Conservation (phyloP, 1,284 basidiomycete species). For the Trametes sp. region DNA sequence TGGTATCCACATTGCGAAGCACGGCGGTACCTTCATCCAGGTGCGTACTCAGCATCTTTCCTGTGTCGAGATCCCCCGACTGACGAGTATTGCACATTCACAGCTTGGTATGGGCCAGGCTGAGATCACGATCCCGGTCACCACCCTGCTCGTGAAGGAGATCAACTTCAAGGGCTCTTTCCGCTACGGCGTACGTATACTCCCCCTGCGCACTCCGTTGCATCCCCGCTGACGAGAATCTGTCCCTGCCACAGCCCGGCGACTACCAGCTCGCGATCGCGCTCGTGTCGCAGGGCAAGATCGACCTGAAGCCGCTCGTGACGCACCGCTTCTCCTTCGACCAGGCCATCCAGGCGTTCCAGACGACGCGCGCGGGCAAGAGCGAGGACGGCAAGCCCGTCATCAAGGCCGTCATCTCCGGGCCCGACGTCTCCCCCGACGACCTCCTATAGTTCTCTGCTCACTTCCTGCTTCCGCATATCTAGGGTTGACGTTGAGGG, state of each 20-base stretch:
- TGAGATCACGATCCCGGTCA: constrained; percentile 69
- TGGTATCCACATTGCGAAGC: constrained; percentile 76
- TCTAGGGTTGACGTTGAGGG: constrained; percentile 5
- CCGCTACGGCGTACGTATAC: constrained; percentile 76
- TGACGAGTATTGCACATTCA: background rate
- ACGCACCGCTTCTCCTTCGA: constrained; percentile 88
- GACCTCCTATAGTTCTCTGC: constrained; percentile 27
- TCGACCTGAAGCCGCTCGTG: constrained; percentile 89
- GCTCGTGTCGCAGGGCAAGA: constrained; percentile 79
- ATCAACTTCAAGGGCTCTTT: constrained; percentile 86
- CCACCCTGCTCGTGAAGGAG: constrained; percentile 75
- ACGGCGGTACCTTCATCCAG: constrained; percentile 79
- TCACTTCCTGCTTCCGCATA: background rate
- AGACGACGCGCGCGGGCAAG: constrained; percentile 81
- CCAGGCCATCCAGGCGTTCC: constrained; percentile 82
- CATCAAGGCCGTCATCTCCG: constrained; percentile 82
- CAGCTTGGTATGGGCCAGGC: constrained; percentile 81
- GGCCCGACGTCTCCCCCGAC: constrained; percentile 61
- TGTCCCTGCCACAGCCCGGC: constrained; percentile 61
- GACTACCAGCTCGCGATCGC: constrained; percentile 89
- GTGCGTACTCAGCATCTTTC: constrained; percentile 40
- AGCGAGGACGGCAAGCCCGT: constrained; percentile 78
- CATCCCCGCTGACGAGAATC: constrained; percentile 5
- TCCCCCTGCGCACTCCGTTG: constrained; percentile 1
- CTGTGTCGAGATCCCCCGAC: no score